Conservation (phyloP, 768 basidiomycete genomes). For the Lactarius akahatsu region DNA sequence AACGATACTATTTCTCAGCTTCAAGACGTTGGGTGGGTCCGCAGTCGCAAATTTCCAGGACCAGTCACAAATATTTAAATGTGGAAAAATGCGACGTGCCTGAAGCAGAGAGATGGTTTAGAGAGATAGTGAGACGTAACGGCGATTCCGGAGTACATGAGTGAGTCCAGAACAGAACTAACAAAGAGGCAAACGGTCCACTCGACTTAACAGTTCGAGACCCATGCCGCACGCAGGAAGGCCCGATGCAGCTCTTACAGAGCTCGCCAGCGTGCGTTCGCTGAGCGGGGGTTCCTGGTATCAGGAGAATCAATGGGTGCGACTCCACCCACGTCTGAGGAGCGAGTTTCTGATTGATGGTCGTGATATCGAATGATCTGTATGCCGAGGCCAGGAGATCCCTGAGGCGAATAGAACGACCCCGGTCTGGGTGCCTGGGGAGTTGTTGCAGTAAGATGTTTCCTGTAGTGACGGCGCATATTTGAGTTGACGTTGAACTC, state of each 20-base stretch:
- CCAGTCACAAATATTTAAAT: constrained; percentile 27
- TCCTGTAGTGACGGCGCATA: constrained; percentile 78
- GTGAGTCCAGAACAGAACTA: constrained; percentile 27
- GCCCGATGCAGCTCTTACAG: constrained; percentile 7
- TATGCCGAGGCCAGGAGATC: constrained; percentile 19
- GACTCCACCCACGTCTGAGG: constrained; percentile 3
- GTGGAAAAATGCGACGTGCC: constrained; percentile 18
- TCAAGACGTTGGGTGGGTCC: constrained; percentile 10
- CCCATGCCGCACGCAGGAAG: constrained; percentile 12
- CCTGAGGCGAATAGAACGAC: constrained; percentile 20
- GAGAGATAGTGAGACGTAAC: constrained; percentile 28
- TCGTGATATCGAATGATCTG: constrained; percentile 29
- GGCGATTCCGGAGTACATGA: constrained; percentile 26
- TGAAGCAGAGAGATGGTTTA: constrained; percentile 23
- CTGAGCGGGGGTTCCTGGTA: constrained; percentile 15
- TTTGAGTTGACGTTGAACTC: constrained; percentile 85
- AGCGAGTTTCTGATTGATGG: constrained; percentile 14
- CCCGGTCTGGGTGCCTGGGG: constrained; percentile 21
- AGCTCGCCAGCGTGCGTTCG: constrained; percentile 22
- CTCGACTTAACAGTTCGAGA: constrained; percentile 25
- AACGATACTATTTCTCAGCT: constrained; percentile 6
- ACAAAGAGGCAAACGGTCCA: constrained; percentile 27
- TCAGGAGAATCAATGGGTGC: constrained; percentile 14
- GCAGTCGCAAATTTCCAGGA: constrained; percentile 22
- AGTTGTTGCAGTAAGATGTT: constrained; percentile 43